Conservation (phyloP, 306 rosid species). For the Quercus alba region DNA sequence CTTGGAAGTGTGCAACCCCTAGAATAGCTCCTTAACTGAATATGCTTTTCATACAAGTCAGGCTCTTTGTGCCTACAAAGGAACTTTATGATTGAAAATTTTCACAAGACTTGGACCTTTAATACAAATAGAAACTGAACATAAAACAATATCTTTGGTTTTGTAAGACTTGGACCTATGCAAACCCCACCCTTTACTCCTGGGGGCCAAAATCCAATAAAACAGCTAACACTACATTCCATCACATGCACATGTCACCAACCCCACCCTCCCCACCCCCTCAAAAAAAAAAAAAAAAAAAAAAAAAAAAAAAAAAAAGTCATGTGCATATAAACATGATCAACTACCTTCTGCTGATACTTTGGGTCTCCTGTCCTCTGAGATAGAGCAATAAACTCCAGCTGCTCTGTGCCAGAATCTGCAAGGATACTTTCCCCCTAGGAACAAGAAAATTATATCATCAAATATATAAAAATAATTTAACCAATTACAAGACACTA, state of each 20-base stretch:
- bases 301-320: not conserved
- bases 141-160: not conserved
- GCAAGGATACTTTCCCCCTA: slow-evolving; percentile 94
- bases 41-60: slow-evolving; percentile 5
- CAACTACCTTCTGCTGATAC: slow-evolving; percentile 83
- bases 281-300: not conserved
- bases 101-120: not conserved
- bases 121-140: not conserved
- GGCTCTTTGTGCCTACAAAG: not conserved
- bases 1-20: not conserved
- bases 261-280: not conserved
- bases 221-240: not conserved
- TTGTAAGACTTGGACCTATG: not conserved
- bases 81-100: not conserved
- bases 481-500: not conserved
- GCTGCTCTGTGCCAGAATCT: slow-evolving; percentile 97
- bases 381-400: slow-evolving; percentile 94
- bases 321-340: not conserved
- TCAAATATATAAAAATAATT: not conserved
- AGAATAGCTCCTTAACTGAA: not conserved
- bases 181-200: not conserved
- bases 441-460: slow-evolving; percentile 19
- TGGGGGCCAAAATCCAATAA: not conserved
- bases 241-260: not conserved
- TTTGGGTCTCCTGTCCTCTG: slow-evolving; percentile 94